Evolutionary conservation across 768 basidiomycete species (phyloP), one percentile per base, ranked within the genome.

Genomic region (Lactifluus hygrophoroides): DNA sequence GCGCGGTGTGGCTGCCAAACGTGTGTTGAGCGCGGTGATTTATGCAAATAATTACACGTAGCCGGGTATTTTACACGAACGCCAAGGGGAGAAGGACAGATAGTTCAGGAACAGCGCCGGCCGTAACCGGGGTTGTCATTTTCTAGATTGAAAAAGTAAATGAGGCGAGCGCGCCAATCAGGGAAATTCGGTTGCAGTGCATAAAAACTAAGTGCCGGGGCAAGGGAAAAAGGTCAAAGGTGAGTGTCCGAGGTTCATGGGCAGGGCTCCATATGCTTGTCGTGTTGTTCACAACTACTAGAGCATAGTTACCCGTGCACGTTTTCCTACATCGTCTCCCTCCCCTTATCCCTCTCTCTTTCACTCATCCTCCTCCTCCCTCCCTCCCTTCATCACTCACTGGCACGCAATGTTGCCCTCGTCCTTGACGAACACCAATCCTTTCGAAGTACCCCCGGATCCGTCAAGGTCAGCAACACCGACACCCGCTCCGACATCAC

Each of bases 381-480:
- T n/a, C n/a, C n/a, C 23, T 43, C n/a, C 40, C 5, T 27, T 21
- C 34, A 54, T 40, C 40, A 40, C n/a, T 17, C 5, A 10, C 19
- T 42, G 40, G 17, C 42, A 43, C 42, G 42, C 44, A 17, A 60
- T 60, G 59, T 37, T 47, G 38, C 35, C 58, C 19, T 60, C 59
- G 21, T 50, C 54, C 5, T 30, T 23, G 57, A 27, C 40, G 2
- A 44, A 51, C 49, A 47, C 54, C 3, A 60, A 60, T 23, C 59
- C 59, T 5, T 60, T 60, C 54, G 59, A 60, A 27, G 10, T 60
- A 14, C 53, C 58, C 10, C 27, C 35, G 2, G 59, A 60, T n/a
- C 32, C 25, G 11, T 59, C 52, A 16, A 60, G 58, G 54, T 9
- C 50, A 3, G 14, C n/a, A 21, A 61, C 58, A 10, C 56, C 63